Conservation (phyloP, 129 eudicot genomes). For the Centrapalus pauciflorus region DNA sequence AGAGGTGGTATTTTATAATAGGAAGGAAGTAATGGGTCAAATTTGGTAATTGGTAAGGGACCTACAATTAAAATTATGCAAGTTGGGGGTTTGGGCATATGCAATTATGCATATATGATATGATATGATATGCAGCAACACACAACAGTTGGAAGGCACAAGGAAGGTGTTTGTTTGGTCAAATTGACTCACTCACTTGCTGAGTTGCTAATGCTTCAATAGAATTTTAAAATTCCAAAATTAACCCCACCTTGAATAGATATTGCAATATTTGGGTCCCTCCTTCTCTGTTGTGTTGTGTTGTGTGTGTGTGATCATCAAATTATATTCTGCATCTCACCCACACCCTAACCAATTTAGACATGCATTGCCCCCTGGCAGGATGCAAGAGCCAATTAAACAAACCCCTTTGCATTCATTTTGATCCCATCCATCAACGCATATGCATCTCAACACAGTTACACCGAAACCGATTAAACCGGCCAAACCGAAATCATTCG, state of each 20-base stretch:
- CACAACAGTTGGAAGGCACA: constrained; percentile 46
- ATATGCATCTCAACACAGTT: too few relatives aligned
- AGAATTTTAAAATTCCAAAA: too few relatives aligned
- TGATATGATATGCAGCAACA: constrained; percentile 55
- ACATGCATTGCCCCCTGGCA: constrained; percentile 31
- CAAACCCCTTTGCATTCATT: neutral
- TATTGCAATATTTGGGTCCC: constrained; percentile 26
- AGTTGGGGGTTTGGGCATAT: too few relatives aligned
- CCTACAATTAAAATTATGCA: neutral
- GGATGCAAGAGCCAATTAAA: constrained; percentile 35
- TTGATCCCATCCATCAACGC: too few relatives aligned
- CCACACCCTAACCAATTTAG: neutral
- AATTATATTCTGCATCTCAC: neutral
- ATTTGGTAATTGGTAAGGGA: neutral
- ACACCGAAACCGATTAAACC: too few relatives aligned
- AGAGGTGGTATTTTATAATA: neutral
- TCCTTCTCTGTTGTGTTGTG: too few relatives aligned
- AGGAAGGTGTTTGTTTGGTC: constrained; percentile 15
- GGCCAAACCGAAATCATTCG: too few relatives aligned
- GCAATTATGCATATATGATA: too few relatives aligned
- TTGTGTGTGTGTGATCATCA: too few relatives aligned
- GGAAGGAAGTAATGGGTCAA: neutral
- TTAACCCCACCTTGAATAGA: constrained; percentile 20
- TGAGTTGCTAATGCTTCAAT: constrained; percentile 16
- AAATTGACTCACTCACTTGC: constrained; percentile 21